Conservation (phyloP, 2,329 filamentous ascomycete species). For the Cercospora citrullina region DNA sequence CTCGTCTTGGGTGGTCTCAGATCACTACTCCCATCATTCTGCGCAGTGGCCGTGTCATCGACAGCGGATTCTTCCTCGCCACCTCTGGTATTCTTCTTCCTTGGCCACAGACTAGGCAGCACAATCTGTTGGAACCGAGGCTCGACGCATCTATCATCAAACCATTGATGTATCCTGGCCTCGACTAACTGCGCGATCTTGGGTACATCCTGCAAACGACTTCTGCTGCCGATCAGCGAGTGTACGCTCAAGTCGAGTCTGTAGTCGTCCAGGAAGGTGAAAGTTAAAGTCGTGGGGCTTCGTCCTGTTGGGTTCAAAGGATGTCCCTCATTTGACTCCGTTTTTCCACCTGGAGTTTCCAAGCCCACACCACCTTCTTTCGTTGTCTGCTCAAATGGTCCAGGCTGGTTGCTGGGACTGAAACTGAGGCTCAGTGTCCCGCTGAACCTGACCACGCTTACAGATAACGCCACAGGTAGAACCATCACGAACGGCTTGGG, state of each 20-base stretch:
- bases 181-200: conserved; percentile 87
- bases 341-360: conserved; percentile 24
- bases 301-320: conserved; percentile 46
- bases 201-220: conserved; percentile 77
- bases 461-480: conserved; percentile 84
- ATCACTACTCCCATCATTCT: conserved; percentile 22
- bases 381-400: conserved; percentile 36
- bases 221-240: conserved; percentile 76
- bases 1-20: conserved; percentile 20
- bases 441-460: conserved; percentile 90
- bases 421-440: conserved; percentile 93
- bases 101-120: conserved; percentile 77
- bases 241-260: conserved; percentile 78
- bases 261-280: conserved; percentile 91
- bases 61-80: conserved; percentile 60
- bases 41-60: conserved; percentile 36
- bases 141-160: conserved; percentile 82
- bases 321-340: conserved; percentile 36
- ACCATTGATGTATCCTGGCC: conserved; percentile 77
- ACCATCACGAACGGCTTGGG: conserved; percentile 86
- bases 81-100: conserved; percentile 78
- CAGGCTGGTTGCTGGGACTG: conserved; percentile 62
- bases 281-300: conserved; percentile 75
- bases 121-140: conserved; percentile 85
- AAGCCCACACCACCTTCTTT: conserved; percentile 10